Conservation (phyloP, 2,329 filamentous ascomycete species). For the Onygena corvina region DNA sequence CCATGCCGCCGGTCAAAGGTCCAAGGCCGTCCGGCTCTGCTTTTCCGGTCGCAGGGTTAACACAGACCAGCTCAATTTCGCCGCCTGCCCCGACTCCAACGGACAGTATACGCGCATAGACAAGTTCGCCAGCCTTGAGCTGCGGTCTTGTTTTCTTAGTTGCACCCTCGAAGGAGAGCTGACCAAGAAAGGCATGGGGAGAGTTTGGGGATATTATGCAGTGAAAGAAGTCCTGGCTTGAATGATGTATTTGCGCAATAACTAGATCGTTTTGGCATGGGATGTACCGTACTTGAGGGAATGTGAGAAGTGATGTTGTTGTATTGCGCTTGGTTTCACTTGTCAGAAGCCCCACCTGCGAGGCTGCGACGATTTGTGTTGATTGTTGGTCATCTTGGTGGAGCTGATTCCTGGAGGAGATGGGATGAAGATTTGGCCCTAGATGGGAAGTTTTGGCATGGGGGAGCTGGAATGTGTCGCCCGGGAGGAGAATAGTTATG, state of each 20-base stretch:
- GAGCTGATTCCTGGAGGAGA: constrained; percentile 45
- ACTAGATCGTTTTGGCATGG: constrained; percentile 74
- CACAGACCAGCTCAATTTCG: constrained; percentile 82
- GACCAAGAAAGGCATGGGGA: constrained; percentile 57
- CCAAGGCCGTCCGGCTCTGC: constrained; percentile 78
- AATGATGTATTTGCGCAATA: constrained; percentile 72
- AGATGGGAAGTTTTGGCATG: constrained; percentile 54
- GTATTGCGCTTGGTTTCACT: constrained; percentile 32
- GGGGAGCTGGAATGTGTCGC: constrained; percentile 55
- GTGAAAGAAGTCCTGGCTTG: constrained; percentile 64
- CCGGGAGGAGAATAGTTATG: constrained; percentile 63
- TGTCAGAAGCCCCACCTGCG: constrained; percentile 27
- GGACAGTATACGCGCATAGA: constrained; percentile 74
- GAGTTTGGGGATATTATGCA: constrained; percentile 59
- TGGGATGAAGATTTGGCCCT: constrained; percentile 71
- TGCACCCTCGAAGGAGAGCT: constrained; percentile 84
- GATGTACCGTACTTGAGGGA: constrained; percentile 51
- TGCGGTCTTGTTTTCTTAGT: constrained; percentile 83
- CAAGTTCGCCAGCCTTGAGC: constrained; percentile 60
- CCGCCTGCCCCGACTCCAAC: constrained; percentile 71
- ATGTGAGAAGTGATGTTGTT: constrained; percentile 24
- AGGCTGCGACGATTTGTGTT: constrained; percentile 31
- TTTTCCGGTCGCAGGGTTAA: constrained; percentile 75
- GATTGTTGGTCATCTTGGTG: constrained; percentile 51
- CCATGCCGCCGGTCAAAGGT: constrained; percentile 70